phyloP scores from a whole-genome alignment of 2,329 filamentous ascomycete species.

The Penicillium crustosum region DNA sequence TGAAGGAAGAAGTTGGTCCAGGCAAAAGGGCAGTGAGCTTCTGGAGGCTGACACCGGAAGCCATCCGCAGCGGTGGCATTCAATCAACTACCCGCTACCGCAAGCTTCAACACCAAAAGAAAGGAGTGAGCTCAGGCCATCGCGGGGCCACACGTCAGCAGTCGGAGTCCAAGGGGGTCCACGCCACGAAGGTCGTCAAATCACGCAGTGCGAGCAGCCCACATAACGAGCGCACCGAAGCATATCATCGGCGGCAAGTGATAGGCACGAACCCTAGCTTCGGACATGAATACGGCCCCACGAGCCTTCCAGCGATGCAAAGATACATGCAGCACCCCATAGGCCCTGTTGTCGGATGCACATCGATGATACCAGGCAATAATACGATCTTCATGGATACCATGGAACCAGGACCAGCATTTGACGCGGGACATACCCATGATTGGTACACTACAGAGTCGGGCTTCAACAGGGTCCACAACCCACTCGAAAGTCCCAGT shows the following conservation, averaged over 20 bases:
- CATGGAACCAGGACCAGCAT: conserved; percentile 14
- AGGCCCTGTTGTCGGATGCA: conserved; percentile 30
- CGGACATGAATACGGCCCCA: not conserved
- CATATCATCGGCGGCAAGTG: conserved; percentile 13
- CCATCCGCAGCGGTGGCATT: conserved; percentile 65
- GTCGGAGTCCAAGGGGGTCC: conserved; percentile 45
- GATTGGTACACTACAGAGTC: conserved; percentile 20
- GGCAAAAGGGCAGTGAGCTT: conserved; percentile 64
- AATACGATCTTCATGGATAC: conserved; percentile 32
- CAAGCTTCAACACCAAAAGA: conserved; percentile 47
- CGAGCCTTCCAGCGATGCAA: not conserved
- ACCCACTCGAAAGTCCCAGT: conserved; percentile 17
- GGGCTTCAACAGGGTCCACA: conserved; percentile 18
- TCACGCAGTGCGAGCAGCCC: conserved; percentile 26
- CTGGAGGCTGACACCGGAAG: conserved; percentile 75
- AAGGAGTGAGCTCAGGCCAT: conserved; percentile 37
- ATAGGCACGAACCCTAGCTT: not conserved
- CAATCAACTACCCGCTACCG: conserved; percentile 83
- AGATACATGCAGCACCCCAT: conserved; percentile 15
- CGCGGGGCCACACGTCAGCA: conserved; percentile 42
- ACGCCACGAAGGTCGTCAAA: conserved; percentile 39
- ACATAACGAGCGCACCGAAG: conserved; percentile 28
- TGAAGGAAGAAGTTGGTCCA: conserved; percentile 51
- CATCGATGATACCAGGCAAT: conserved; percentile 22
- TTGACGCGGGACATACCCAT: conserved; percentile 19